phyloP scores from a whole-genome alignment of 768 basidiomycete species.

The Termitomyces titanicus region DNA sequence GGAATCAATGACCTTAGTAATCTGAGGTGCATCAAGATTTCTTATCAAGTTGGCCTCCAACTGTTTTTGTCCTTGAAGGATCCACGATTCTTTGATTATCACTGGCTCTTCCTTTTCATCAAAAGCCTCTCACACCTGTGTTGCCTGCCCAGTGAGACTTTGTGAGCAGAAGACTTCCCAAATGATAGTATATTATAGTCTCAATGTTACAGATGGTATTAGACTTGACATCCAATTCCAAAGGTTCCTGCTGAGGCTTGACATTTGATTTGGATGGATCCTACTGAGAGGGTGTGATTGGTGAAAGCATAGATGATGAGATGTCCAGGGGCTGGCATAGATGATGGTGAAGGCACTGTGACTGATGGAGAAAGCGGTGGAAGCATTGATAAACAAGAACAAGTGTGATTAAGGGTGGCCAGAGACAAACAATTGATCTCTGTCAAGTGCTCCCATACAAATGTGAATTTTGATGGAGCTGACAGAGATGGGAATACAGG shows the following conservation, averaged over 20 bases:
- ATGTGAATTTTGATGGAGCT: not conserved
- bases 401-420: too few relatives aligned
- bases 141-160: not conserved
- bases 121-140: not conserved
- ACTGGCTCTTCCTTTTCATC: not conserved
- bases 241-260: too few relatives aligned
- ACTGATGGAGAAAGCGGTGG: too few relatives aligned
- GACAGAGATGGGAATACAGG: not conserved
- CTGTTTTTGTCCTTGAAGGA: not conserved
- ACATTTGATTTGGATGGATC: too few relatives aligned
- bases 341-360: too few relatives aligned
- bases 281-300: too few relatives aligned
- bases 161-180: not conserved
- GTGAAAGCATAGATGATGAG: too few relatives aligned
- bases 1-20: not conserved
- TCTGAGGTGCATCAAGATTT: not conserved
- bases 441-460: too few relatives aligned
- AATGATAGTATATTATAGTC: not conserved
- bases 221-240: not conserved
- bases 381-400: too few relatives aligned
- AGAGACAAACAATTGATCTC: too few relatives aligned
- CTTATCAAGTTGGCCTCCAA: not conserved
- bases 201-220: not conserved
- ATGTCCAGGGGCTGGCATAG: too few relatives aligned
- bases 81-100: not conserved